These are phyloP conservation scores for Teratosphaeria viscida DNA, from an alignment of 2,329 filamentous ascomycete species.

Conservation along the genomic window DNA sequence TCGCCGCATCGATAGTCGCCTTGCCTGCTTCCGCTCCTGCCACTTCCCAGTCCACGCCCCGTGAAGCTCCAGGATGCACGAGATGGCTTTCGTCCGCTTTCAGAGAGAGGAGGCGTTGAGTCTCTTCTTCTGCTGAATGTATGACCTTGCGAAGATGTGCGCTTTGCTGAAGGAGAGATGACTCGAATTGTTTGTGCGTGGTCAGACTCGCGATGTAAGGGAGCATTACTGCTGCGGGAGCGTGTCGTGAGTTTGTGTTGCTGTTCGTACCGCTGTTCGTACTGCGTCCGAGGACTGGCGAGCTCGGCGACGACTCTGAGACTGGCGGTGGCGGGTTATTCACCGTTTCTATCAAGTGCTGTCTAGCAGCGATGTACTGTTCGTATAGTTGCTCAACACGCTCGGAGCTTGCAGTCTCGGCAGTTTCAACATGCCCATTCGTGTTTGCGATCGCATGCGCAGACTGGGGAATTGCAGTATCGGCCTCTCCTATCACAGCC, in stretches of 20 bases:
- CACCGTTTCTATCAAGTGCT: constrained; percentile 14
- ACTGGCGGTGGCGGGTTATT: constrained; percentile 5
- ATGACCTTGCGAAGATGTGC: constrained; percentile 19
- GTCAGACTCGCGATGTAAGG: constrained; percentile 17
- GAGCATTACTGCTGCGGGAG: constrained; percentile 13
- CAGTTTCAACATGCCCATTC: background rate
- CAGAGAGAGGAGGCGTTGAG: constrained; percentile 16
- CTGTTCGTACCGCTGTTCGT: background rate
- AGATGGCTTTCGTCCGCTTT: constrained; percentile 27
- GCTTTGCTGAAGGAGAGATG: constrained; percentile 17
- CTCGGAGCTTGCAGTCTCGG: constrained; percentile 1
- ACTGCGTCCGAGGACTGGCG: background rate
- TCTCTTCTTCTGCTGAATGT: constrained; percentile 13
- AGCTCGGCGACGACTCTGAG: background rate
- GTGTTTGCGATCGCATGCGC: background rate
- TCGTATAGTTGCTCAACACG: constrained; percentile 20
- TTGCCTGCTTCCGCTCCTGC: constrained; percentile 11
- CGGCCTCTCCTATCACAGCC: constrained; percentile 18
- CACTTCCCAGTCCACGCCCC: constrained; percentile 17
- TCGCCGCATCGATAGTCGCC: constrained; percentile 2
- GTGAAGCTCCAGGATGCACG: constrained; percentile 17
- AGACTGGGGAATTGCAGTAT: constrained; percentile 1
- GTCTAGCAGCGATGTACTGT: constrained; percentile 17
- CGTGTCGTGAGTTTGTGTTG: background rate
- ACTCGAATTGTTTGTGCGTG: constrained; percentile 11